These are phyloP conservation scores for Russula foetens DNA, from an alignment of 768 basidiomycete species.

Conservation along the genomic window DNA sequence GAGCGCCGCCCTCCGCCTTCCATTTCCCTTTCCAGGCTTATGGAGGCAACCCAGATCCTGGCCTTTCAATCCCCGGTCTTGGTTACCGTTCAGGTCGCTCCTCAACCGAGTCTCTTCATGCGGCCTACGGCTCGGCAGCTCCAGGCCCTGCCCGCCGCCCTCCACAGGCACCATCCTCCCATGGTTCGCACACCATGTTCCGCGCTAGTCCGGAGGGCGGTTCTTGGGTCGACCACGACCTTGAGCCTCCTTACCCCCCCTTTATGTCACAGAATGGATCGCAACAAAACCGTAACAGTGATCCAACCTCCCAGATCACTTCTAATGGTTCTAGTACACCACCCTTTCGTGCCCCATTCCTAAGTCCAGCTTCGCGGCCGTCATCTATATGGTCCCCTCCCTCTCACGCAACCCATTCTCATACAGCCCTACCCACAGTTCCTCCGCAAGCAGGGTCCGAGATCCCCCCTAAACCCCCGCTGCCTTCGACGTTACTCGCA, in stretches of 20 bases:
- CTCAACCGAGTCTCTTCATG: constrained; percentile 34
- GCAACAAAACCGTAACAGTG: background rate
- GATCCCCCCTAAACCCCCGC: constrained; percentile 11
- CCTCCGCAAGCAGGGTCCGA: constrained; percentile 14
- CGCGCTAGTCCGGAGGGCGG: constrained; percentile 23
- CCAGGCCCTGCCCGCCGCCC: constrained; percentile 20
- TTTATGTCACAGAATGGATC: constrained; percentile 16
- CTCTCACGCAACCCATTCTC: constrained; percentile 28
- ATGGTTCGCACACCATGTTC: constrained; percentile 19
- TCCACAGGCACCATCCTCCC: constrained; percentile 22
- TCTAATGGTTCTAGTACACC: background rate
- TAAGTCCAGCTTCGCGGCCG: constrained; percentile 63
- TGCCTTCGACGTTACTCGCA: constrained; percentile 42
- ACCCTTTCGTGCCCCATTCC: constrained; percentile 57
- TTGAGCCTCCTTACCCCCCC: constrained; percentile 12
- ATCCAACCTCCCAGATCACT: background rate
- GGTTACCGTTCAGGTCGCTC: constrained; percentile 28
- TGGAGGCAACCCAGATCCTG: constrained; percentile 58
- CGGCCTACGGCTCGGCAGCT: constrained; percentile 8
- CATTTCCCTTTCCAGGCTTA: constrained; percentile 51
- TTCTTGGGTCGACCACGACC: constrained; percentile 10
- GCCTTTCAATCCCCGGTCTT: constrained; percentile 33
- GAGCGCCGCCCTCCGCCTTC: constrained; percentile 37
- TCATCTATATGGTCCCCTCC: constrained; percentile 59
- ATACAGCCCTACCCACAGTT: constrained; percentile 17